Percentiles rank a stretch among this genome's conserved stretches.
Conservation (phyloP, 176 grass and related monocot species). For the Calamus simplicifolius region DNA sequence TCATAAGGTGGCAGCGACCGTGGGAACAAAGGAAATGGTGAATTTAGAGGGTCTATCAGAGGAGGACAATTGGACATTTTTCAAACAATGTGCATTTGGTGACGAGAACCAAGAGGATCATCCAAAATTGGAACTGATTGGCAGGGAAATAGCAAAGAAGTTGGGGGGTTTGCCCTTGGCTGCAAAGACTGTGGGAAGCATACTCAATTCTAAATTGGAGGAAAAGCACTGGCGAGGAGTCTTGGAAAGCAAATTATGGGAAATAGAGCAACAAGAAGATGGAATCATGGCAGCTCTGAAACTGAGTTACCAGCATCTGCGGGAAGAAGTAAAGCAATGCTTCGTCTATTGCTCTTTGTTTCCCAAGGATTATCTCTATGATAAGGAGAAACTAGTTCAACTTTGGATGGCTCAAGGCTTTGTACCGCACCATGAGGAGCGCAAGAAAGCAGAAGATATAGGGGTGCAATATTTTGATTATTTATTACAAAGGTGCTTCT, state of each 20-base stretch:
- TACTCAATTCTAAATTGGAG: not conserved
- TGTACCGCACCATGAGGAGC: constrained; percentile 3
- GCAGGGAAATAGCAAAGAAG: constrained; percentile 1
- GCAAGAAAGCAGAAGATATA: constrained; percentile 14
- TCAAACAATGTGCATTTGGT: constrained; percentile 7
- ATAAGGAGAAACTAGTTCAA: constrained; percentile 29
- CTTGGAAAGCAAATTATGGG: constrained; percentile 25
- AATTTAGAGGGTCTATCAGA: constrained; percentile 6
- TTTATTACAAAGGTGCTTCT: constrained; percentile 28
- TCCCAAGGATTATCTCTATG: constrained; percentile 22
- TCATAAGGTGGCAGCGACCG: not conserved
- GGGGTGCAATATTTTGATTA: constrained; percentile 29
- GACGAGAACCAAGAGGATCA: not conserved
- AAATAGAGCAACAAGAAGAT: constrained; percentile 17
- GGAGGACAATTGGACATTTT: not conserved
- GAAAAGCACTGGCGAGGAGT: constrained; percentile 21
- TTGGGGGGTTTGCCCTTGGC: constrained; percentile 13
- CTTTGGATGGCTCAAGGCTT: constrained; percentile 50
- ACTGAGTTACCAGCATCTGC: constrained; percentile 28
- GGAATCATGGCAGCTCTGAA: constrained; percentile 6
- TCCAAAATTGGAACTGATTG: not conserved
- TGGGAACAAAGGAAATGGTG: not conserved
- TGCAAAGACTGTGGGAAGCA: constrained; percentile 16
- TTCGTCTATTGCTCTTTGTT: constrained; percentile 46
- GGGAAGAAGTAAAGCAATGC: constrained; percentile 26